phyloP scores from a whole-genome alignment of 306 rosid genomes.

The Pueraria montana region DNA sequence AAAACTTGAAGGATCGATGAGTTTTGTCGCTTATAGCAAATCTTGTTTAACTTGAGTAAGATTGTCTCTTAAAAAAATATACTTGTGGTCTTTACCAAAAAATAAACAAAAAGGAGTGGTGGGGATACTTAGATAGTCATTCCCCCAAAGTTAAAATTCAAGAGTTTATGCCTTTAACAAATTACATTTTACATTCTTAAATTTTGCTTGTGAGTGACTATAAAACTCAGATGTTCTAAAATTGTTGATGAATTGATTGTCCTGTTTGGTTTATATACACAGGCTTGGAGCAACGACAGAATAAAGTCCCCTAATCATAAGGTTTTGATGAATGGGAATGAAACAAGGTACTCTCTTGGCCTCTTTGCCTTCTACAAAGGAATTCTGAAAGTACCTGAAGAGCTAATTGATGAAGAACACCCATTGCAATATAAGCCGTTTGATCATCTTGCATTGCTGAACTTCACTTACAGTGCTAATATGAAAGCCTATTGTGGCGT shows the following conservation, averaged over 20 bases:
- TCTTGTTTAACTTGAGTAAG: too few relatives aligned
- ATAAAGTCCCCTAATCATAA: slow-evolving; percentile 71
- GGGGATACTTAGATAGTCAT: too few relatives aligned
- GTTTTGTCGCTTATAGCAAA: too few relatives aligned
- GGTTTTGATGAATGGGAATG: slow-evolving; percentile 67
- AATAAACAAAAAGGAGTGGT: too few relatives aligned
- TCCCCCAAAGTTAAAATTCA: neutral
- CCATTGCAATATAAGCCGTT: slow-evolving; percentile 73
- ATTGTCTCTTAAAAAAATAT: too few relatives aligned
- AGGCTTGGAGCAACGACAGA: slow-evolving; percentile 95
- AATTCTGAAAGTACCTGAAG: slow-evolving; percentile 63
- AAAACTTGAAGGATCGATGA: too few relatives aligned
- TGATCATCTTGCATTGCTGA: slow-evolving; percentile 67
- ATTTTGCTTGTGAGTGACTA: neutral
- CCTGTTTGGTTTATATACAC: neutral
- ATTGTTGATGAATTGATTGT: neutral
- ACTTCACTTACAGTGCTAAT: slow-evolving; percentile 50
- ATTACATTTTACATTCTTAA: neutral
- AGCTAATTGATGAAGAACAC: slow-evolving; percentile 70
- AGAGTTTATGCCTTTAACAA: neutral
- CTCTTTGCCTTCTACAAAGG: slow-evolving; percentile 72
- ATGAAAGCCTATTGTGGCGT: slow-evolving; percentile 61
- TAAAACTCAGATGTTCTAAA: neutral
- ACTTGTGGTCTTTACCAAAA: too few relatives aligned
- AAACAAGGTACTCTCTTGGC: slow-evolving; percentile 74